A percentile compares a stretch with the other conserved stretches of the same genome.
These are phyloP conservation scores for Globisporangium parvum DNA, from an alignment of 352 stramenopile species.

Conservation along the genomic window DNA sequence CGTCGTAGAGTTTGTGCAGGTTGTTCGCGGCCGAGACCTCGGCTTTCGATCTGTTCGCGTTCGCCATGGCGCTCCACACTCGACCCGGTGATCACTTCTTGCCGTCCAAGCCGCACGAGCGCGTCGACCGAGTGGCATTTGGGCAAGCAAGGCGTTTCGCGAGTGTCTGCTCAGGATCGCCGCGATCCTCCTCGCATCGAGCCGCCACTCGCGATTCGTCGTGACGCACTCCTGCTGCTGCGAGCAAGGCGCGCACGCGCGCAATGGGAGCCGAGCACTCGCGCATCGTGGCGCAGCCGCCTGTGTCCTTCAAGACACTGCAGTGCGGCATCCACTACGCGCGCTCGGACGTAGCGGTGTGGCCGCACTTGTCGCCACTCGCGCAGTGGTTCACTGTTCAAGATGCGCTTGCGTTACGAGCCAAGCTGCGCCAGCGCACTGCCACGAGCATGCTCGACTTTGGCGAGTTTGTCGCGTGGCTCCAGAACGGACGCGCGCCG, in stretches of 20 bases:
- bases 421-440: slow-evolving; percentile 23
- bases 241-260: neutral
- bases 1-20: slow-evolving; percentile 23
- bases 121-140: too few species aligned
- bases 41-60: slow-evolving; percentile 13
- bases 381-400: slow-evolving; percentile 58
- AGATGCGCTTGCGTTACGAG: slow-evolving; percentile 31
- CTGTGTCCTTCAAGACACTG: slow-evolving; percentile 20
- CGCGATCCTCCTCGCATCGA: too few species aligned
- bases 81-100: neutral
- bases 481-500: slow-evolving; percentile 13
- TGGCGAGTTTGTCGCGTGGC: slow-evolving; percentile 44
- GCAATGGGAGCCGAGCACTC: slow-evolving; percentile 41
- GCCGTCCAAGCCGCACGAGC: too few species aligned
- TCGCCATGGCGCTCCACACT: neutral
- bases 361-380: slow-evolving; percentile 52
- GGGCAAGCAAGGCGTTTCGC: neutral
- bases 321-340: slow-evolving; percentile 48
- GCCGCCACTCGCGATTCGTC: too few species aligned
- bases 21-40: slow-evolving; percentile 28
- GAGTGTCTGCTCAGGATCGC: slow-evolving; percentile 13
- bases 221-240: neutral
- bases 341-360: slow-evolving; percentile 41
- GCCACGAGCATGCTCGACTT: slow-evolving; percentile 28
- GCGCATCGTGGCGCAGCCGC: slow-evolving; percentile 1